Percentiles rank a stretch among this genome's conserved stretches.
phyloP scores from a whole-genome alignment of 2,329 filamentous ascomycete genomes.

The Cordyceps javanica region DNA sequence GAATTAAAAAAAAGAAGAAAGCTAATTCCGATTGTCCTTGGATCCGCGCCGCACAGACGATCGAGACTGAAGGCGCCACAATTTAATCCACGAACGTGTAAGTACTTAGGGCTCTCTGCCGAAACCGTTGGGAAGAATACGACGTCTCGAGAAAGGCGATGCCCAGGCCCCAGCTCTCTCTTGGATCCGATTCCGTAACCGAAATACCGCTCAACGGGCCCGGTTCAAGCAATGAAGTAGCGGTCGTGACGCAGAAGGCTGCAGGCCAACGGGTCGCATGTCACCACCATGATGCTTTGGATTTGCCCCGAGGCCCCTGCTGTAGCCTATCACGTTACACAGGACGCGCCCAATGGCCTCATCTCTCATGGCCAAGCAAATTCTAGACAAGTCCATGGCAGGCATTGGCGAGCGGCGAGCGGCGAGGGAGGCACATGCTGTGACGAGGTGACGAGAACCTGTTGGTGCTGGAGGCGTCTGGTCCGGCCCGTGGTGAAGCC shows the following conservation, averaged over 20 bases:
- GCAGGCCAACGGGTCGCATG: neutral
- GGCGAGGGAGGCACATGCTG: neutral
- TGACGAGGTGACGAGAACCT: too few species aligned
- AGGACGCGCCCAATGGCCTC: neutral
- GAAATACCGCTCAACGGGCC: neutral
- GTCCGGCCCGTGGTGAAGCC: too few species aligned
- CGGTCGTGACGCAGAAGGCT: neutral
- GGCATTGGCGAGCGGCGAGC: neutral
- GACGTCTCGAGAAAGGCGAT: too few species aligned
- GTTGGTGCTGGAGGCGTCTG: too few species aligned
- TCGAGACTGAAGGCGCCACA: neutral
- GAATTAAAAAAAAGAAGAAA: too few species aligned
- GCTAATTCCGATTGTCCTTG: neutral
- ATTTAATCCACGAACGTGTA: neutral
- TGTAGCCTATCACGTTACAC: neutral
- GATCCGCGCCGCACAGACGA: neutral
- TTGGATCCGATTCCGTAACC: too few species aligned
- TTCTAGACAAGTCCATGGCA: neutral
- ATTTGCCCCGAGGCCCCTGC: neutral
- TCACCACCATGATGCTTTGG: neutral
- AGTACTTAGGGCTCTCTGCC: neutral
- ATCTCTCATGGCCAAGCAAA: neutral
- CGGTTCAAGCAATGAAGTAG: neutral
- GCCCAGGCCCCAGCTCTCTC: too few species aligned
- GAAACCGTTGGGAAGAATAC: neutral